Evolutionary conservation across 2,329 filamentous ascomycete genomes (phyloP).

Genomic region (Tolypocladium cylindrosporum): DNA sequence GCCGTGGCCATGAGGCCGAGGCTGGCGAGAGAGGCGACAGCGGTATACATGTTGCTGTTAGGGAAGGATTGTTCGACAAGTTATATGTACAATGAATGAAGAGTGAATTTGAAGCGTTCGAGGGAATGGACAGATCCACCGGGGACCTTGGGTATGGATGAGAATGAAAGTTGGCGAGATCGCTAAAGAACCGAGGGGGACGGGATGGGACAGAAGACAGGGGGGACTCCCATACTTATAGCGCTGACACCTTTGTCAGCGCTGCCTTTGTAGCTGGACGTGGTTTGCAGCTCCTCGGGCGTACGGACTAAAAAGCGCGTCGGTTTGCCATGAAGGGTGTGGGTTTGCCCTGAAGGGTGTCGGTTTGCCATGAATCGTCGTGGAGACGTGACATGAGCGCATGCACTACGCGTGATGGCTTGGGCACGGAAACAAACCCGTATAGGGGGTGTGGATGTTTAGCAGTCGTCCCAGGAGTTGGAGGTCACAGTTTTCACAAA

Average conservation of each 20-base stretch:
- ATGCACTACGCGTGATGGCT: neutral
- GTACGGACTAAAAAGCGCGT: neutral
- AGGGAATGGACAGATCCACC: conserved; percentile 1
- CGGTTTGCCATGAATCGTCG: neutral
- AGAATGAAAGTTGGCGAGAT: neutral
- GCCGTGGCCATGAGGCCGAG: conserved; percentile 9
- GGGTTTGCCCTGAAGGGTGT: neutral
- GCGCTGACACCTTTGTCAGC: neutral
- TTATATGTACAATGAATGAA: neutral
- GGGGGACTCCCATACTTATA: neutral
- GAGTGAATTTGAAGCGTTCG: neutral
- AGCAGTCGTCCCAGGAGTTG: neutral
- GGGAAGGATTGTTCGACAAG: neutral
- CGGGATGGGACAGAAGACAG: neutral
- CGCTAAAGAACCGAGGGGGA: neutral
- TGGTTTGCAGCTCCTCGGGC: neutral
- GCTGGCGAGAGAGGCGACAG: conserved; percentile 1
- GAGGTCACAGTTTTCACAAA: neutral
- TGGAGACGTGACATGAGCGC: neutral
- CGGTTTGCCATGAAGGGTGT: neutral
- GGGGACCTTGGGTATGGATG: neutral
- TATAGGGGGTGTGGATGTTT: neutral
- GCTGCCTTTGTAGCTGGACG: neutral
- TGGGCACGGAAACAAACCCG: neutral
- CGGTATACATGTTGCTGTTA: conserved; percentile 9